phyloP scores from a whole-genome alignment of 768 basidiomycete species.

The Rhodotorula sphaerocarpa region DNA sequence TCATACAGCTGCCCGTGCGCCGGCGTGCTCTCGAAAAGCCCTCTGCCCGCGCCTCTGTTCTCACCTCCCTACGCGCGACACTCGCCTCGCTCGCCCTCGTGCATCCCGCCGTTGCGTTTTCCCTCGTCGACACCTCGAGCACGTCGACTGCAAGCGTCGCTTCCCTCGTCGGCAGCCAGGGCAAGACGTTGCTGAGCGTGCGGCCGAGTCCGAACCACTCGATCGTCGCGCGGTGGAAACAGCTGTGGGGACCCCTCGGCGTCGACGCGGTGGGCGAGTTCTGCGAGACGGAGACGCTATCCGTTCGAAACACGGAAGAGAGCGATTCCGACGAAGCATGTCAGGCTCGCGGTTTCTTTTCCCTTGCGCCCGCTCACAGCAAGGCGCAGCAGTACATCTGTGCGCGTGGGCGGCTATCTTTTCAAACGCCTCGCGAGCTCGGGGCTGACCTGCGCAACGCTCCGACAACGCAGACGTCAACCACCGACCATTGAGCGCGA shows the following conservation, averaged over 20 bases:
- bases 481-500: conserved; percentile 57
- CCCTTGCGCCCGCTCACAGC: conserved; percentile 28
- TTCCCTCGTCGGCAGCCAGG: not conserved
- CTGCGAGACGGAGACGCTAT: conserved; percentile 43
- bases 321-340: conserved; percentile 50
- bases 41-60: not conserved
- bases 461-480: conserved; percentile 67
- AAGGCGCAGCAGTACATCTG: conserved; percentile 84
- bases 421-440: too few relatives aligned
- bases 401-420: conserved; percentile 41
- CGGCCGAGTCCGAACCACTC: not conserved
- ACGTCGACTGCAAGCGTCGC: not conserved
- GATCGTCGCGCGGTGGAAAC: conserved; percentile 24
- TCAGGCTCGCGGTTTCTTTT: conserved; percentile 61
- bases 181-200: conserved; percentile 5
- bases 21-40: conserved; percentile 14
- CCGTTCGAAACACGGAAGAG: conserved; percentile 48
- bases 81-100: conserved; percentile 18
- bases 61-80: conserved; percentile 1
- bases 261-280: conserved; percentile 39
- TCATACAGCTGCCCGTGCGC: conserved; percentile 31
- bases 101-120: conserved; percentile 19
- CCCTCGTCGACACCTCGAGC: conserved; percentile 14
- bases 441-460: too few relatives aligned
- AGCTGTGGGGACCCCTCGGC: conserved; percentile 27